Percentiles rank a stretch among this genome's conserved stretches.
Conservation (phyloP, 805 yeast species). For the Wickerhamiella sergipiensis region DNA sequence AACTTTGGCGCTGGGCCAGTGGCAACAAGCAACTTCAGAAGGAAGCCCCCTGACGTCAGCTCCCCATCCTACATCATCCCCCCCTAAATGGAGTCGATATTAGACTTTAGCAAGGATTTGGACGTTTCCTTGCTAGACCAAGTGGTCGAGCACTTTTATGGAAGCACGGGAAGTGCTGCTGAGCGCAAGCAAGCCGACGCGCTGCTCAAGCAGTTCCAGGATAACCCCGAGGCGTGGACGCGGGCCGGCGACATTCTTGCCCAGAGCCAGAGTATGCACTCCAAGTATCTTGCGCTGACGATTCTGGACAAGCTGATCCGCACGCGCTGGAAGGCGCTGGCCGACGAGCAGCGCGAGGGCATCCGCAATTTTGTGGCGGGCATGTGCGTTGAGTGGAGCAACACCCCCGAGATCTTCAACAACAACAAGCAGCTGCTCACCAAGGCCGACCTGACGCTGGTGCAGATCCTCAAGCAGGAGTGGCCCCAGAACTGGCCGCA, state of each 20-base stretch:
- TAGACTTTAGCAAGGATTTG: slow-evolving; percentile 75
- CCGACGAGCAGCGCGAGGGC: slow-evolving; percentile 78
- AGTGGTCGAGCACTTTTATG: slow-evolving; percentile 73
- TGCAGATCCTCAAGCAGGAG: slow-evolving; percentile 89
- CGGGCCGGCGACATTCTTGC: slow-evolving; percentile 82
- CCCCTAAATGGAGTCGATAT: slow-evolving; percentile 59
- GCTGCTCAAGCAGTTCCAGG: slow-evolving; percentile 50
- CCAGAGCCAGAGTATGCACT: slow-evolving; percentile 61
- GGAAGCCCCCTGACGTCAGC: background rate
- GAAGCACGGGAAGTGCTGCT: slow-evolving; percentile 45
- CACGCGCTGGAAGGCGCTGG: slow-evolving; percentile 87
- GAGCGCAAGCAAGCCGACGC: slow-evolving; percentile 31
- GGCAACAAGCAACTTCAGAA: background rate
- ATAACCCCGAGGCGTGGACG: slow-evolving; percentile 92
- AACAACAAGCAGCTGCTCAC: slow-evolving; percentile 71
- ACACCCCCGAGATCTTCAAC: slow-evolving; percentile 58
- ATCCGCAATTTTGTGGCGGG: slow-evolving; percentile 87
- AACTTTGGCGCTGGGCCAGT: no score
- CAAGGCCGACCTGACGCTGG: slow-evolving; percentile 87
- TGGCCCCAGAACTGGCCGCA: slow-evolving; percentile 99
- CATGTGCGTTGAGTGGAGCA: slow-evolving; percentile 86
- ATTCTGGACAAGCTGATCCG: slow-evolving; percentile 81
- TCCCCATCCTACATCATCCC: background rate
- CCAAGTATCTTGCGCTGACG: slow-evolving; percentile 84
- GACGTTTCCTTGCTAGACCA: slow-evolving; percentile 70